phyloP scores from a whole-genome alignment of 805 yeast species.

The Ascoidea tarda region DNA sequence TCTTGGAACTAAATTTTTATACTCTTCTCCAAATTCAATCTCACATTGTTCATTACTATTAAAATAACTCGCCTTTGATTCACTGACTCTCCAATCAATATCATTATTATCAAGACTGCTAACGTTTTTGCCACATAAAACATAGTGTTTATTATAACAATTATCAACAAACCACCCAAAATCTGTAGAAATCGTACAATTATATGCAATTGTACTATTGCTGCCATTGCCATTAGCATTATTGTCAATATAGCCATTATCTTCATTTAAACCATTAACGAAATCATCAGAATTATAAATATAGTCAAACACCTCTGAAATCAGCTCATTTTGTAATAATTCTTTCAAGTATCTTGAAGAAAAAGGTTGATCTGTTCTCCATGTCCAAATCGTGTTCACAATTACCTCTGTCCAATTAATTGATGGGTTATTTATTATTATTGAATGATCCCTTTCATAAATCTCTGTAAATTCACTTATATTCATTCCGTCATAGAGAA shows the following conservation, averaged over 20 bases:
- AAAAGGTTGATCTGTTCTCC: too few species aligned
- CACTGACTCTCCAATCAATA: slow-evolving; percentile 27
- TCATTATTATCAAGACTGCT: slow-evolving; percentile 13
- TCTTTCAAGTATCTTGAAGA: too few species aligned
- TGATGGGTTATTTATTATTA: too few species aligned
- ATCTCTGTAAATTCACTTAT: too few species aligned
- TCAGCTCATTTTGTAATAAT: too few species aligned
- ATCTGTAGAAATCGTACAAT: too few species aligned
- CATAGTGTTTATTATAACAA: slow-evolving; percentile 40
- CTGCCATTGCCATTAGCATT: neutral
- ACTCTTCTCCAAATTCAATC: slow-evolving; percentile 9
- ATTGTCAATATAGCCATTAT: neutral
- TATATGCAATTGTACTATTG: too few species aligned
- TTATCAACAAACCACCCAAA: slow-evolving; percentile 52
- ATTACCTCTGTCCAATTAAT: too few species aligned
- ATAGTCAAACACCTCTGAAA: too few species aligned
- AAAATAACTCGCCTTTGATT: slow-evolving; percentile 17
- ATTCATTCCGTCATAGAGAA: too few species aligned
- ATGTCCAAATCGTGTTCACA: too few species aligned
- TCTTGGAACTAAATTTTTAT: neutral
- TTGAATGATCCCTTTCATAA: too few species aligned
- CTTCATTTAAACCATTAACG: neutral
- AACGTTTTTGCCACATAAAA: slow-evolving; percentile 37
- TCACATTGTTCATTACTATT: slow-evolving; percentile 21
- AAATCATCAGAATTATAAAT: neutral